Percentiles rank a stretch among this genome's conserved stretches.
Evolutionary conservation across 176 grass and related monocot species (phyloP).

Genomic region (Aegilops speltoides): DNA sequence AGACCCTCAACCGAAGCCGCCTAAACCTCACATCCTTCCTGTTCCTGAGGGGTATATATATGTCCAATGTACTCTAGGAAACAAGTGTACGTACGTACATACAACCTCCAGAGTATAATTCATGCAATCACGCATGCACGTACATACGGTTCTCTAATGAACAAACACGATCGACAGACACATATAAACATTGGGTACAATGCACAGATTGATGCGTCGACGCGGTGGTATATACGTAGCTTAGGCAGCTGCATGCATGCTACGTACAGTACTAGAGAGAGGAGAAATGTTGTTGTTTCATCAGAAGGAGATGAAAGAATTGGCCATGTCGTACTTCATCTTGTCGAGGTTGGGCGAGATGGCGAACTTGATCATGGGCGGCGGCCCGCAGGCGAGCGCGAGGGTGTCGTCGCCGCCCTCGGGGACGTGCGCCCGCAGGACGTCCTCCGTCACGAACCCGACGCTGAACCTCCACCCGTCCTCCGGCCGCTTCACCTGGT

Average conservation of each 20-base stretch:
- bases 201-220: neutral
- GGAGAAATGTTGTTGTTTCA: neutral
- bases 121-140: neutral
- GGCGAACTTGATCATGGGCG: conserved; percentile 95
- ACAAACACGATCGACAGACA: neutral
- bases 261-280: neutral
- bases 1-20: too few relatives aligned
- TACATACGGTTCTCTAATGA: conserved; percentile 1
- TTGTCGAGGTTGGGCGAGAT: conserved; percentile 87
- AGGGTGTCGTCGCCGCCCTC: conserved; percentile 63
- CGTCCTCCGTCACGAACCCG: conserved; percentile 61
- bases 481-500: conserved; percentile 63
- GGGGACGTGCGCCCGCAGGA: conserved; percentile 67
- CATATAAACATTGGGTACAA: conserved; percentile 8
- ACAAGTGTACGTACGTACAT: too few relatives aligned
- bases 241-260: neutral
- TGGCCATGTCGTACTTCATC: conserved; percentile 79
- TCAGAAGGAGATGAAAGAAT: conserved; percentile 63
- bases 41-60: too few relatives aligned
- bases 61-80: too few relatives aligned
- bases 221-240: neutral
- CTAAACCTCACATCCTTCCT: too few relatives aligned
- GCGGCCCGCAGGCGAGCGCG: conserved; percentile 83
- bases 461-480: conserved; percentile 84
- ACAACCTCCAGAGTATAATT: too few relatives aligned